Evolutionary conservation across 2,329 filamentous ascomycete species (phyloP), one percentile per base, ranked within the genome.

Genomic region (Leptographium lundbergii): DNA sequence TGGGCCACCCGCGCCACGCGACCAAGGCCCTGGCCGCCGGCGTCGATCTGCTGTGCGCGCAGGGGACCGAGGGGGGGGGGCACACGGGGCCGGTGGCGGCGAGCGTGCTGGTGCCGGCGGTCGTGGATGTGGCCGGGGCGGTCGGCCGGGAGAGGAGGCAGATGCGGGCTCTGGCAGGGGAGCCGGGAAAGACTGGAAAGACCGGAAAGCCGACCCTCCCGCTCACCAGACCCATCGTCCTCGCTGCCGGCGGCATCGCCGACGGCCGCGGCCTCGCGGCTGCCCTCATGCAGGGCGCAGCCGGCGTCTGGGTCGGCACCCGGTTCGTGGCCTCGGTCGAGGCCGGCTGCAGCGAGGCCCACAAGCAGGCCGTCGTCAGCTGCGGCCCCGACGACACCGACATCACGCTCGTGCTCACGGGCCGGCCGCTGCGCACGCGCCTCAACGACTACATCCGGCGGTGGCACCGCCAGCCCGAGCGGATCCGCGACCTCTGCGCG

Each of bases 291-390:
- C 87, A 94, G 68, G 92, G 92, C 19, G 92, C 91, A 1, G 78
- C 81, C 4, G 92, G 89, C 13, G 92, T 95, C 1, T 97, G 92
- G 92, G 91, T 97, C 1, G 92, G 92, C 32, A 96, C 92, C 61
- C 79, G 92, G 24, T 96, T 96, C 71, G 89, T 96, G 19, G 91
- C 92, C 1, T 84, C 82, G 10, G 78, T 77, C 39, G 92, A 96
- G 75, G 91, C 91, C 0, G 86, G 85, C 19, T 91, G 89, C 67
- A 88, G 86, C 69, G 79, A 86, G 65, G 76, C 85, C 75, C 91
- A 96, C 72, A 96, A 96, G 75, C 77, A 87, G 65, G 87, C 85
- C 34, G 91, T 96, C 0, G 87, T 96, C 2, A 76, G 74, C n/a
- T 92, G 90, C 59, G 79, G 76, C 13, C 91, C 89, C 66, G 84